A percentile compares a stretch with the other conserved stretches of the same genome.
phyloP scores from a whole-genome alignment of 2,329 filamentous ascomycete species.

The Xylaria polymorpha region DNA sequence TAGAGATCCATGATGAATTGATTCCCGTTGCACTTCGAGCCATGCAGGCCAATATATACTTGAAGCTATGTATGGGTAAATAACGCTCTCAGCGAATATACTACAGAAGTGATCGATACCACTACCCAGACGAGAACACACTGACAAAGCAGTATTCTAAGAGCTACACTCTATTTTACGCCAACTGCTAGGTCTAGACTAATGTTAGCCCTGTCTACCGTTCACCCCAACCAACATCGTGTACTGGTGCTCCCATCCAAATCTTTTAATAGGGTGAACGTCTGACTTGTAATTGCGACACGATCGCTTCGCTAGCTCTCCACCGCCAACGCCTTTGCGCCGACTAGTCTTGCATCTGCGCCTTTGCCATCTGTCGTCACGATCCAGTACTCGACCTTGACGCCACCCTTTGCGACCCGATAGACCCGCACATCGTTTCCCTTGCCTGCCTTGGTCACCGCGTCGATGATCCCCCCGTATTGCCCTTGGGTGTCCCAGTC shows the following conservation, averaged over 20 bases:
- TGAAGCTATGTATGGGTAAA: not conserved
- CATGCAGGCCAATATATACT: not conserved
- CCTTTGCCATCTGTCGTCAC: conserved; percentile 70
- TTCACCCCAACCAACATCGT: not conserved
- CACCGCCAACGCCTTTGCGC: conserved; percentile 80
- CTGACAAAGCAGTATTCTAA: not conserved
- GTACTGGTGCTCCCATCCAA: not conserved
- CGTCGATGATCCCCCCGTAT: conserved; percentile 76
- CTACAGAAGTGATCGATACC: not conserved
- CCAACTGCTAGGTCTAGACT: not conserved
- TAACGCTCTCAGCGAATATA: not conserved
- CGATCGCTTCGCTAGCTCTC: conserved; percentile 66
- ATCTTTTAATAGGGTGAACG: not conserved
- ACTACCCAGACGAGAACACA: not conserved
- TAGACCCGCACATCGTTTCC: conserved; percentile 81
- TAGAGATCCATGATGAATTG: not conserved
- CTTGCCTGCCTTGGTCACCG: conserved; percentile 71
- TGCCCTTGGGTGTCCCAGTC: conserved; percentile 80
- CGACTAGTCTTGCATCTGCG: conserved; percentile 70
- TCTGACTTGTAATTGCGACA: not conserved
- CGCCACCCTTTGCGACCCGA: conserved; percentile 69
- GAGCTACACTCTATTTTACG: not conserved
- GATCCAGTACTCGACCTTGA: conserved; percentile 83
- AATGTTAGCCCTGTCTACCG: not conserved
- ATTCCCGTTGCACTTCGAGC: not conserved